Conservation (phyloP, 768 basidiomycete species). For the Solioccasus polychromus region DNA sequence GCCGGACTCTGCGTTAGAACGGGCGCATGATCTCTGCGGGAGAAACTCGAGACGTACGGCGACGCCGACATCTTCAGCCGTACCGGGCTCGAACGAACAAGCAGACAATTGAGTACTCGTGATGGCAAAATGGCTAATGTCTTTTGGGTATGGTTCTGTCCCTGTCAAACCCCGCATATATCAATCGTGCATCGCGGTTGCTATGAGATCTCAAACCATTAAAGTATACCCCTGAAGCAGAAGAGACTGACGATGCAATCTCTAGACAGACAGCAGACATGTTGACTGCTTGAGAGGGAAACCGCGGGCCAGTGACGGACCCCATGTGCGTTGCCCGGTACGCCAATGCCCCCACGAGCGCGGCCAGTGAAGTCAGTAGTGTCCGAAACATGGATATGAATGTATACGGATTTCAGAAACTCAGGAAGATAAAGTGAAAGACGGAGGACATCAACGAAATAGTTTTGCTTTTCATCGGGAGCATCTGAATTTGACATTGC, state of each 20-base stretch:
- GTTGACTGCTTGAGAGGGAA: conserved; percentile 1
- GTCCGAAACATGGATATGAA: conserved; percentile 1
- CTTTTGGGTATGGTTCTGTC: conserved; percentile 34
- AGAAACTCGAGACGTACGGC: conserved; percentile 37
- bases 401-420: conserved; percentile 1
- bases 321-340: background rate
- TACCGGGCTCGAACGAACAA: conserved; percentile 60
- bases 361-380: conserved; percentile 5
- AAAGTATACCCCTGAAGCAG: conserved; percentile 22
- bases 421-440: conserved; percentile 3
- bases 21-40: background rate
- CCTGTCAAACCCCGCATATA: conserved; percentile 12
- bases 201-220: conserved; percentile 10
- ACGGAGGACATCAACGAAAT: conserved; percentile 3
- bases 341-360: conserved; percentile 9
- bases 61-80: conserved; percentile 47
- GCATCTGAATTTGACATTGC: background rate
- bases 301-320: background rate
- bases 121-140: conserved; percentile 46
- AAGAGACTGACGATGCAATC: conserved; percentile 21
- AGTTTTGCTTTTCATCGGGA: conserved; percentile 8
- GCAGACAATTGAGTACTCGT: conserved; percentile 45
- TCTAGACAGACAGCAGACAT: conserved; percentile 15
- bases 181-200: conserved; percentile 7
- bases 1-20: background rate